Base-by-base conservation (phyloP, 306 rosid species). In the Ammopiptanthus mongolicus region DNA sequence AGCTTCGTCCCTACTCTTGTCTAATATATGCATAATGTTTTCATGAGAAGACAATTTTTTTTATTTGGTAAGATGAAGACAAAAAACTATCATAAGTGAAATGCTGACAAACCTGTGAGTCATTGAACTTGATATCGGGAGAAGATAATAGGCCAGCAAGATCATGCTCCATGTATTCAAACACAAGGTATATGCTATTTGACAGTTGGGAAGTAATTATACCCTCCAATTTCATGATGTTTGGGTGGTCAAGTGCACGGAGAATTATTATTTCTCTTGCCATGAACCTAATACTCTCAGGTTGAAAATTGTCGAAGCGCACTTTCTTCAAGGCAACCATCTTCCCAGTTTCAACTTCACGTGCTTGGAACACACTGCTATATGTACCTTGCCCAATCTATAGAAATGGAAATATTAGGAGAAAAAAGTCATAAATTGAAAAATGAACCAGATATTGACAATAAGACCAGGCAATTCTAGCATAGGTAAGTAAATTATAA, bases 121-220 rank as follows among this genome's bases (percentile, higher is more conserved):
- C 97, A 15, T 71, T 86, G 85, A 96, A 96, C 67, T 85, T 85
- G 81, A 92, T 68, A 50, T 90, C 91, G 1, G 96, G 87, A 73
- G 83, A 78, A 69, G 98, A 86, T 47, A 89, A 84, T 50, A 96
- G 85, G 74, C 98, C 99, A 9, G 99, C 92, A 65, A 96, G 98
- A 74, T 96, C 99, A 52, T 96, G 99, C 65, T 96, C 99, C 99
- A 96, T 96, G 91, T 96, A 96, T 52, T 96, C 99, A 61, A 96
- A 96, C 4, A 96, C 99, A 65, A 96, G 94, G 86, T 92, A 96
- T 60, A 96, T 84, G 86, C 94, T 90, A 47, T 57, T 91, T 48
- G 99, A 96, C 41, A 86, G 55, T 46, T 73, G 86, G 42, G 99
- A 96, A 36, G 97, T 89, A 51, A 96, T 87, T 52, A 96, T 50